A percentile compares a stretch with the other conserved stretches of the same genome.
phyloP scores from a whole-genome alignment of 2,329 filamentous ascomycete genomes.

The Neurospora crassa region DNA sequence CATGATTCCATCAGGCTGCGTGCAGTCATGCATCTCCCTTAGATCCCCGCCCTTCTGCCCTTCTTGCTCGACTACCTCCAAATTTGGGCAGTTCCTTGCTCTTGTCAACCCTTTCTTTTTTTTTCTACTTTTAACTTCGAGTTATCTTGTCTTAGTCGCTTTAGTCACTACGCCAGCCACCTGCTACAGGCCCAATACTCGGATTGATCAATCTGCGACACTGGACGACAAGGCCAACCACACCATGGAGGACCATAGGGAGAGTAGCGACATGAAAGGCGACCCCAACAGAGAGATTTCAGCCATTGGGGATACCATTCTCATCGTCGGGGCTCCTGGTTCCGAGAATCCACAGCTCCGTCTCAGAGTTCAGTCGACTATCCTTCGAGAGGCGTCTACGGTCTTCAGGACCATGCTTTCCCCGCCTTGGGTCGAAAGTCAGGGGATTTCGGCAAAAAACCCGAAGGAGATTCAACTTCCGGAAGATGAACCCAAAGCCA shows the following conservation, averaged over 20 bases:
- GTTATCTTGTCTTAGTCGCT: neutral
- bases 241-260: neutral
- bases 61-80: neutral
- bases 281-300: neutral
- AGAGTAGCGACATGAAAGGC: neutral
- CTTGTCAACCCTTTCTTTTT: neutral
- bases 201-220: neutral
- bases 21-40: neutral
- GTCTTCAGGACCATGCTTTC: neutral
- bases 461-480: neutral
- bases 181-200: no score
- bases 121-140: neutral
- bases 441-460: neutral
- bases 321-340: neutral
- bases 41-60: neutral
- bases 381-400: neutral
- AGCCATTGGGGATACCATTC: neutral
- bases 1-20: neutral
- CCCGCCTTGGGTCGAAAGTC: neutral
- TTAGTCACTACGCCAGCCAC: neutral
- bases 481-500: neutral
- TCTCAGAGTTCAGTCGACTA: neutral
- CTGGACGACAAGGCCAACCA: fast-evolving
- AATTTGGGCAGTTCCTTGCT: neutral
- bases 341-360: neutral